These are phyloP conservation scores for Ceratobasidium sp. DNA, from an alignment of 1,284 basidiomycete genomes.

Conservation along the genomic window DNA sequence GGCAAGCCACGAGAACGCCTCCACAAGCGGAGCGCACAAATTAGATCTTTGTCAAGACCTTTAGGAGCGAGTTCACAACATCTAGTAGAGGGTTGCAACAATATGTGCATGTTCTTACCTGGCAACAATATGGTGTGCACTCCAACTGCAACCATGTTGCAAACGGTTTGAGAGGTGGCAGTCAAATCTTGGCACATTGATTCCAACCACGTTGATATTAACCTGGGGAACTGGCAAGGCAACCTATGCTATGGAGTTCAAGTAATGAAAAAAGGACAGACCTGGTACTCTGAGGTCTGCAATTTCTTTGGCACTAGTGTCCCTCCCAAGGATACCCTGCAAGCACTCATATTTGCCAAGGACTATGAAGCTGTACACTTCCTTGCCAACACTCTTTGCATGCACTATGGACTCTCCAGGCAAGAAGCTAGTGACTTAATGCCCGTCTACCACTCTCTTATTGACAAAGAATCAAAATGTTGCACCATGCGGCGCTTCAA, in stretches of 20 bases:
- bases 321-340: not conserved
- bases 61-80: no score
- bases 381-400: not conserved
- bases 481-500: not conserved
- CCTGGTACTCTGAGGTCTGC: not conserved
- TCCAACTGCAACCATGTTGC: not conserved
- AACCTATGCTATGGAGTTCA: not conserved
- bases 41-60: no score
- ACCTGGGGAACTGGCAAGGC: not conserved
- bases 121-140: not conserved
- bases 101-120: no score
- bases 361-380: not conserved
- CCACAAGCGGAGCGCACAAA: no score
- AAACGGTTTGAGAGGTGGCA: not conserved
- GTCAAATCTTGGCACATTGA: not conserved
- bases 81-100: no score
- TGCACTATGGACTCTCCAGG: not conserved
- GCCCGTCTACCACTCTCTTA: not conserved
- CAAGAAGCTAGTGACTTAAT: not conserved
- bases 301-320: not conserved
- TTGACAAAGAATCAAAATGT: not conserved
- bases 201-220: not conserved
- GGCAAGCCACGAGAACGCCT: no score
- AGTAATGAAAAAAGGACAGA: not conserved
- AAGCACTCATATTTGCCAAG: constrained; percentile 5